phyloP scores from a whole-genome alignment of 2,329 filamentous ascomycete genomes.

The Beauveria rudraprayagi region DNA sequence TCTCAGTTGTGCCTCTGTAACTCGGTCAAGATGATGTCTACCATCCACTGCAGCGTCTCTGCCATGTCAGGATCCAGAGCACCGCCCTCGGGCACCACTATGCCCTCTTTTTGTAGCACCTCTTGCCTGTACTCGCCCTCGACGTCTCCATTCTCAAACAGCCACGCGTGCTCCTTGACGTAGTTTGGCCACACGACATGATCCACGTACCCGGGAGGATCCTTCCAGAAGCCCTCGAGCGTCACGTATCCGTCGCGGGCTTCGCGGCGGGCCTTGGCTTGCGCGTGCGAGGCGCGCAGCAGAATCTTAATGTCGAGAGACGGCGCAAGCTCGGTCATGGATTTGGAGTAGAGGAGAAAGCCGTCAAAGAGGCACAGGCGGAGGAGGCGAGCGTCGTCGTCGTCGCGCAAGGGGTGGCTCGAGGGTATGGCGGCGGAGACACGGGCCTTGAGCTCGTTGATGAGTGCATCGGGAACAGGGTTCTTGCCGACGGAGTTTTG shows the following conservation, averaged over 20 bases:
- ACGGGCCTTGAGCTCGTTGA: constrained; percentile 37
- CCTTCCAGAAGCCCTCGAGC: constrained; percentile 85
- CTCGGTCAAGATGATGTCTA: constrained; percentile 48
- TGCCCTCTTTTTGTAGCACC: constrained; percentile 35
- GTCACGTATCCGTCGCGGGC: constrained; percentile 71
- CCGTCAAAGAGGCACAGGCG: constrained; percentile 74
- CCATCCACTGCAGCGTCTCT: constrained; percentile 59
- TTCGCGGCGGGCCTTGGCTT: constrained; percentile 57
- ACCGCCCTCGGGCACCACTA: constrained; percentile 40
- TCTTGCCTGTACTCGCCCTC: constrained; percentile 45
- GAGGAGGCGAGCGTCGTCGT: constrained; percentile 27
- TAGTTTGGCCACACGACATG: constrained; percentile 96
- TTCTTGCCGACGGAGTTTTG: constrained; percentile 51
- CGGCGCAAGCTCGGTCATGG: constrained; percentile 46
- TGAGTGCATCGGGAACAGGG: constrained; percentile 40
- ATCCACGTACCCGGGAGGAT: constrained; percentile 91
- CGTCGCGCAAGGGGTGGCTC: constrained; percentile 30
- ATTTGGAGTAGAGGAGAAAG: constrained; percentile 69
- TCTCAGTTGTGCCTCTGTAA: constrained; percentile 24
- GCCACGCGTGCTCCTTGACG: constrained; percentile 67
- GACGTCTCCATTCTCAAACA: constrained; percentile 66
- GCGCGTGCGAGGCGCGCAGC: constrained; percentile 58
- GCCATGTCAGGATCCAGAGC: constrained; percentile 50
- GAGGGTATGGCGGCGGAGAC: constrained; percentile 40
- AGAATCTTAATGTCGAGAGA: constrained; percentile 72